phyloP scores from a whole-genome alignment of 1,284 basidiomycete species.

The Trichosporon inkin region DNA sequence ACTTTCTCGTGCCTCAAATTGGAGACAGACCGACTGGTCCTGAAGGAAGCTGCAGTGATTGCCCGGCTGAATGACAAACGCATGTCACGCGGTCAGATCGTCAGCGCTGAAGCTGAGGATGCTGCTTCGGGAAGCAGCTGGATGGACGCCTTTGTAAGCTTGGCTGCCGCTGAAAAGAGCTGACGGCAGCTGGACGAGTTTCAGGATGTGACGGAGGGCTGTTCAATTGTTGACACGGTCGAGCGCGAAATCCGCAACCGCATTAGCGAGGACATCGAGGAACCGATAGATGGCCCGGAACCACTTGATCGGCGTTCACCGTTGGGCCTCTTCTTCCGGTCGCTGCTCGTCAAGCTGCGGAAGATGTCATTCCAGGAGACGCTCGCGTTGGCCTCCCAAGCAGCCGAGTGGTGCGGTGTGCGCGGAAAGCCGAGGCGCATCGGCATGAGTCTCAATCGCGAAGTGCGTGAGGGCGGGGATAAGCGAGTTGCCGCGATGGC shows the following conservation, averaged over 20 bases:
- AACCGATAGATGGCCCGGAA: constrained; percentile 18
- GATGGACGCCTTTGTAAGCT: constrained; percentile 34
- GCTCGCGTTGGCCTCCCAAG: constrained; percentile 29
- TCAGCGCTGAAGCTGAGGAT: constrained; percentile 19
- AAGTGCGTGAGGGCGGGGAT: neutral
- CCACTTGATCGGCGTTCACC: constrained; percentile 37
- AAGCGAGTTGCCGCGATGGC: constrained; percentile 3
- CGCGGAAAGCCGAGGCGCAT: neutral
- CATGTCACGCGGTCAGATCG: constrained; percentile 26
- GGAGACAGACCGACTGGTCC: constrained; percentile 33
- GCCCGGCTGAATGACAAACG: constrained; percentile 23
- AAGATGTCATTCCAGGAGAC: constrained; percentile 45
- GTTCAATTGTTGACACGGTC: constrained; percentile 31
- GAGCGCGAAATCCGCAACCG: constrained; percentile 36
- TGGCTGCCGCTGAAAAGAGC: neutral
- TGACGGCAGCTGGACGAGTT: constrained; percentile 26
- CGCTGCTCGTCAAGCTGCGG: constrained; percentile 33
- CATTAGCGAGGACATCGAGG: constrained; percentile 36
- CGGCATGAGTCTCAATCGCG: neutral
- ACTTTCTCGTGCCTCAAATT: constrained; percentile 25
- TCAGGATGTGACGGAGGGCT: constrained; percentile 30
- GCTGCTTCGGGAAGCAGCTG: constrained; percentile 29
- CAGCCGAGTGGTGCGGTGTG: constrained; percentile 38
- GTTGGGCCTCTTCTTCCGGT: constrained; percentile 41
- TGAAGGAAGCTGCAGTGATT: constrained; percentile 23